Base-by-base conservation (phyloP, 148 eudicot genomes). In the Agrostemma githago region DNA sequence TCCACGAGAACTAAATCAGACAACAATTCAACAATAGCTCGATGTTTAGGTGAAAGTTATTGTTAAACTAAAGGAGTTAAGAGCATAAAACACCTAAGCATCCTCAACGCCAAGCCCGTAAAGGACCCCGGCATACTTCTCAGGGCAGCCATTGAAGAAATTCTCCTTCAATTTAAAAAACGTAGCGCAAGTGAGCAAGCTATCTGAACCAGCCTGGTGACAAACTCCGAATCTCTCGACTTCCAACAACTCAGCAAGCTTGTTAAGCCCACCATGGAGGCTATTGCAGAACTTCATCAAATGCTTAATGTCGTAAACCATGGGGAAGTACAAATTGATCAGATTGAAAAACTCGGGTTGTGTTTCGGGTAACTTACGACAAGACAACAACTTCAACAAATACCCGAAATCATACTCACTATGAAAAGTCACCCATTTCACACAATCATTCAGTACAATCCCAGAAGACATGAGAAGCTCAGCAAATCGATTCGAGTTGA, bases 81-180 rank as follows among this genome's bases (percentile, higher is more conserved):
- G 46, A 80, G 69, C 44, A 54, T 21, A 72, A 70, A 70, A n/a
- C 71, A 74, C 71, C 54, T 81, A 83, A 61, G 81, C 77, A 62
- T 82, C 81, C 75, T 82, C 85, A 40, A 79, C 84, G 12, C 86
- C 86, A 2, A 83, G 83, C 56, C 86, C 89, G 60, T 86, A 86
- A 3, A 86, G 83, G 63, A 86, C 89, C 64, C 89, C 89, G 15
- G 84, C 83, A 82, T 86, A 86, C 79, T 86, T 86, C 83, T 84
- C 89, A 1, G 89, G 81, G 72, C 78, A 72, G 74, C 86, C 86
- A 72, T 75, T 80, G 81, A 83, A 83, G 83, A 83, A 83, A 72
- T 78, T 75, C 8, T 83, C 86, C 79, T 80, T 83, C 83, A 80
- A 80, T 77, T 83, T 83, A 79, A 80, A 80, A 64, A 80, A 83